Evolutionary conservation across 352 stramenopile genomes (phyloP).

Genomic region (Stramenopiles sp.): DNA sequence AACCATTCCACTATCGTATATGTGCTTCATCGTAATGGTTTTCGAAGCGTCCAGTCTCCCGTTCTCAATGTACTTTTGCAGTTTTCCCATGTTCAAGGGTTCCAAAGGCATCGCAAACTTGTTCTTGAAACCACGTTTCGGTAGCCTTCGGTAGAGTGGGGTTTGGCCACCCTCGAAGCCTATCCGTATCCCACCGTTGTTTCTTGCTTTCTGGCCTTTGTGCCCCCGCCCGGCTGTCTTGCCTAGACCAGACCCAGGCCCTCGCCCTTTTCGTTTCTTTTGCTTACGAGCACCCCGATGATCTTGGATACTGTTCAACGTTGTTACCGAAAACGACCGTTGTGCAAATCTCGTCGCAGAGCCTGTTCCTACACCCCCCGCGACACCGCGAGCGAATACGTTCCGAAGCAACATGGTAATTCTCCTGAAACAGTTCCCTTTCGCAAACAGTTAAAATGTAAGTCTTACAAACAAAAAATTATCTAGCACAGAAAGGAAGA

Average conservation of each 20-base stretch:
- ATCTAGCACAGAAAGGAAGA: too few species aligned
- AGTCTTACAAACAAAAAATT: too few species aligned
- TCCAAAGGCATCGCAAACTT: slow-evolving; percentile 43
- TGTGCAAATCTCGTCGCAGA: too few species aligned
- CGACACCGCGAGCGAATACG: too few species aligned
- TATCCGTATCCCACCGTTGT: slow-evolving; percentile 43
- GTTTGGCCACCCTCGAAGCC: slow-evolving; percentile 96
- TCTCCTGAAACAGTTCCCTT: too few species aligned
- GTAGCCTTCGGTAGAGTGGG: slow-evolving; percentile 80
- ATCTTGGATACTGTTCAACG: slow-evolving; percentile 57
- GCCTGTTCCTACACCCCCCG: too few species aligned
- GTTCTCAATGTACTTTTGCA: slow-evolving; percentile 92
- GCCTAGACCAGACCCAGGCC: slow-evolving; percentile 69
- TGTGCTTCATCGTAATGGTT: slow-evolving; percentile 74
- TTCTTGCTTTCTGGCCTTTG: slow-evolving; percentile 86
- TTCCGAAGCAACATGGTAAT: too few species aligned
- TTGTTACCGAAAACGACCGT: too few species aligned
- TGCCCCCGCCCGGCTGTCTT: slow-evolving; percentile 87
- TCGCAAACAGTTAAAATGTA: too few species aligned
- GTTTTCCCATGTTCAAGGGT: slow-evolving; percentile 67
- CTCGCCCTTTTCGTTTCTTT: slow-evolving; percentile 64
- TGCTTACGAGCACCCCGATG: slow-evolving; percentile 63
- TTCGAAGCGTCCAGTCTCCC: slow-evolving; percentile 65
- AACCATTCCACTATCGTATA: slow-evolving; percentile 62
- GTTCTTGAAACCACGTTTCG: slow-evolving; percentile 95